These are phyloP conservation scores for Stropharia rugosoannulata DNA, from an alignment of 768 basidiomycete genomes.

Conservation along the genomic window DNA sequence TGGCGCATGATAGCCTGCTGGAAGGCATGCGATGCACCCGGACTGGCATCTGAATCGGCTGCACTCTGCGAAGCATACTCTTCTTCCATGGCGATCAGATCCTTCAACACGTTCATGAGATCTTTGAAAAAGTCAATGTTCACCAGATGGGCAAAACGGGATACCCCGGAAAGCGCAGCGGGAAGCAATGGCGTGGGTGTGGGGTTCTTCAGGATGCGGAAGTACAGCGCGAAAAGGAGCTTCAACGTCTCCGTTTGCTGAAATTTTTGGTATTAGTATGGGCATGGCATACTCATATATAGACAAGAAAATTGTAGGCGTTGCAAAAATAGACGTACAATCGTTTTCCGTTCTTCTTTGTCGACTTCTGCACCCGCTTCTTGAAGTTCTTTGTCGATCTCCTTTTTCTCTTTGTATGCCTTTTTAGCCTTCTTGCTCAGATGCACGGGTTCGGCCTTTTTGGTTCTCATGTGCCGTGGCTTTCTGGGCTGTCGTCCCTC, in stretches of 20 bases:
- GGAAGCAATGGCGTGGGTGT: slow-evolving; percentile 77
- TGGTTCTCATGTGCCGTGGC: slow-evolving; percentile 50
- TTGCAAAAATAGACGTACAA: slow-evolving; percentile 48
- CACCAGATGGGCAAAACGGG: slow-evolving; percentile 92
- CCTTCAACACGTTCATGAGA: slow-evolving; percentile 82
- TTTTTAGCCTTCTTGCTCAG: slow-evolving; percentile 92
- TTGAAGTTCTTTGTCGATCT: slow-evolving; percentile 87
- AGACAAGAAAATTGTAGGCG: slow-evolving; percentile 3
- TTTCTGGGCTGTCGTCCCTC: slow-evolving; percentile 36
- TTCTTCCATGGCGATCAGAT: slow-evolving; percentile 60
- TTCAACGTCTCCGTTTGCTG: slow-evolving; percentile 99
- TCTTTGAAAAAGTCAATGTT: slow-evolving; percentile 99
- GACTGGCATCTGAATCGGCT: slow-evolving; percentile 16
- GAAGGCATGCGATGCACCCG: slow-evolving; percentile 10
- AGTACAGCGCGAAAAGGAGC: slow-evolving; percentile 95
- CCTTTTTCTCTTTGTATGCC: slow-evolving; percentile 82
- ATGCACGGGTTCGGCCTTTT: slow-evolving; percentile 64
- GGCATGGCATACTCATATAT: neutral
- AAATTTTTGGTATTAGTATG: neutral
- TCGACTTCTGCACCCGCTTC: slow-evolving; percentile 95
- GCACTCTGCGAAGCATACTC: slow-evolving; percentile 25
- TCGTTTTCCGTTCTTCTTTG: slow-evolving; percentile 81
- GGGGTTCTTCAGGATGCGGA: slow-evolving; percentile 89
- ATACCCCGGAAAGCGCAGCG: slow-evolving; percentile 87
- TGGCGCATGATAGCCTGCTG: slow-evolving; percentile 52